phyloP scores from a whole-genome alignment of 108 stramenopile species.

The Heterococcus sp. region DNA sequence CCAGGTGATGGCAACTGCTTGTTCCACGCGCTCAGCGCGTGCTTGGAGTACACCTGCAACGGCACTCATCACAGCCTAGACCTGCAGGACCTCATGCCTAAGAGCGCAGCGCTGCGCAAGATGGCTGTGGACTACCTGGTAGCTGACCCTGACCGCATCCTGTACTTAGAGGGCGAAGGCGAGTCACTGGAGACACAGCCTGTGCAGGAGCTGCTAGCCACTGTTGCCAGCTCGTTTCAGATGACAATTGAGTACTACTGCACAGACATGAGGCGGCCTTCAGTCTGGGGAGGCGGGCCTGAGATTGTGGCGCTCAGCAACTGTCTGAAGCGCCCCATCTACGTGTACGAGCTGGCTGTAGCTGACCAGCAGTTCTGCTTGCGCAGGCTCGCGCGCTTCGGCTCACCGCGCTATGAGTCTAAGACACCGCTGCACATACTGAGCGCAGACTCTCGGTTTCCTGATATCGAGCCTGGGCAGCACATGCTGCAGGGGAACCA shows the following conservation, averaged over 20 bases:
- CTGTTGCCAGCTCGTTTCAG: slow-evolving; percentile 72
- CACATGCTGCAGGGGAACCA: slow-evolving; percentile 75
- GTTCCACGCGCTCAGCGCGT: slow-evolving; percentile 51
- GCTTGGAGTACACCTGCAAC: slow-evolving; percentile 41
- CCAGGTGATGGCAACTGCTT: slow-evolving; percentile 59
- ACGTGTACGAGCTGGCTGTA: slow-evolving; percentile 78
- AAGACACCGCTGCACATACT: slow-evolving; percentile 61
- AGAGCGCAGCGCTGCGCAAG: slow-evolving; percentile 46
- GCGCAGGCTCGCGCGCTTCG: slow-evolving; percentile 87
- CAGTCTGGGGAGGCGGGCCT: slow-evolving; percentile 92
- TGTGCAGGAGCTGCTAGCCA: slow-evolving; percentile 69
- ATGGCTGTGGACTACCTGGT: slow-evolving; percentile 47
- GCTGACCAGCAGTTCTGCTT: slow-evolving; percentile 60
- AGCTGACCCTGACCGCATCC: slow-evolving; percentile 27
- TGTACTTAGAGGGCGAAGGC: slow-evolving; percentile 79
- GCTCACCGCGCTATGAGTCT: slow-evolving; percentile 77
- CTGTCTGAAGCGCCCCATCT: slow-evolving; percentile 80
- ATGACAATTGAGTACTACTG: slow-evolving; percentile 76
- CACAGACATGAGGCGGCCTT: slow-evolving; percentile 75
- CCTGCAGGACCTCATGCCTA: slow-evolving; percentile 42
- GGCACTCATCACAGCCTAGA: slow-evolving; percentile 48
- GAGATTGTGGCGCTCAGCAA: slow-evolving; percentile 93
- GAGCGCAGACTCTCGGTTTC: slow-evolving; percentile 65
- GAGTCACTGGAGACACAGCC: slow-evolving; percentile 72
- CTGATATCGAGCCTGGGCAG: slow-evolving; percentile 61